phyloP scores from a whole-genome alignment of 2,329 filamentous ascomycete species.

The Capronia epimyces region DNA sequence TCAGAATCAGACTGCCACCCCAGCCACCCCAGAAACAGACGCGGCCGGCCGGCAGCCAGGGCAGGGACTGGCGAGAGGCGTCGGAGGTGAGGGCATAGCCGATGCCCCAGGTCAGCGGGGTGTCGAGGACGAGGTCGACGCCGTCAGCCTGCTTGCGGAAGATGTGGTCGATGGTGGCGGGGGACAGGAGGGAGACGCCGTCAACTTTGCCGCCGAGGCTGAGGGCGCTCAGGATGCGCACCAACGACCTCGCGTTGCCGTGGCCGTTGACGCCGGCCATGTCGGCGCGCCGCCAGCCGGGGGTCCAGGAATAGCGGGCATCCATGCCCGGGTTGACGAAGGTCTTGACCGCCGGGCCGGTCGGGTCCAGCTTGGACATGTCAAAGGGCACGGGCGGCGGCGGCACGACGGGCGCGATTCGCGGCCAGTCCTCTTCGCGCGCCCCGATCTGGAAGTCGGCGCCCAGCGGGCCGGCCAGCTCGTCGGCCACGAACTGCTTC shows the following conservation, averaged over 20 bases:
- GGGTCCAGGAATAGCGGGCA: slow-evolving; percentile 27
- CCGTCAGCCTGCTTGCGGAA: slow-evolving; percentile 43
- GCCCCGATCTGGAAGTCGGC: slow-evolving; percentile 48
- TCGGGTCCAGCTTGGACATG: slow-evolving; percentile 20
- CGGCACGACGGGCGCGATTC: slow-evolving; percentile 37
- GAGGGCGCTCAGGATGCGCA: slow-evolving; percentile 40
- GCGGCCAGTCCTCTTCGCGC: slow-evolving; percentile 39
- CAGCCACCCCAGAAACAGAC: slow-evolving; percentile 44
- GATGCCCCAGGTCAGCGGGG: slow-evolving; percentile 39
- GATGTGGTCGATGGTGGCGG: slow-evolving; percentile 42
- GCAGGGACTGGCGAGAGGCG: slow-evolving; percentile 21
- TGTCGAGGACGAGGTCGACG: slow-evolving; percentile 37
- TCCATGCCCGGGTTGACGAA: slow-evolving; percentile 30
- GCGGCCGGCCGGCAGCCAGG: slow-evolving; percentile 30
- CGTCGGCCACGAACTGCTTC: slow-evolving; percentile 41
- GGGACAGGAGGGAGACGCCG: slow-evolving; percentile 37
- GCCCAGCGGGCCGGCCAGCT: slow-evolving; percentile 39
- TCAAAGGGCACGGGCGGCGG: slow-evolving; percentile 21
- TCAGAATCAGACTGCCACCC: slow-evolving; percentile 43
- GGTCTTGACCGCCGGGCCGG: slow-evolving; percentile 33
- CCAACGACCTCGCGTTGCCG: slow-evolving; percentile 42
- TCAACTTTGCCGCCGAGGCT: slow-evolving; percentile 34
- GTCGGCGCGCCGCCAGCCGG: slow-evolving; percentile 38
- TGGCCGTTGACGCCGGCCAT: slow-evolving; percentile 45
- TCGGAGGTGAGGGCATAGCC: slow-evolving; percentile 38